phyloP scores from a whole-genome alignment of 345 rosid genomes.

The Viola odorata region DNA sequence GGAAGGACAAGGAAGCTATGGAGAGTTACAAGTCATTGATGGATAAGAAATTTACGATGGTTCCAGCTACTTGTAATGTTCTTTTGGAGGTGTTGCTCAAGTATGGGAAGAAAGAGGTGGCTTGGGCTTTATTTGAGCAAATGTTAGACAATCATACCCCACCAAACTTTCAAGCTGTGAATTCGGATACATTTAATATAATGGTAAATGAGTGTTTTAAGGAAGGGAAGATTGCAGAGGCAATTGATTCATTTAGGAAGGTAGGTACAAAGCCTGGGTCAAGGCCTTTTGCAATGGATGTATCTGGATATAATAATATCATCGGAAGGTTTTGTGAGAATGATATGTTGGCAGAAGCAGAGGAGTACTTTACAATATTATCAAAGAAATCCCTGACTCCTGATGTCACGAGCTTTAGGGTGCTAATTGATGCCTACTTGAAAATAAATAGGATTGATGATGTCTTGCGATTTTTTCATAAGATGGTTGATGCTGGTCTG shows the following conservation, averaged over 20 bases:
- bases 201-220: conserved; percentile 95
- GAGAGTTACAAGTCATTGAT: conserved; percentile 69
- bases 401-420: conserved; percentile 66
- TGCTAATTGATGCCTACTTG: conserved; percentile 70
- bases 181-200: conserved; percentile 72
- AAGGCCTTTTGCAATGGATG: conserved; percentile 78
- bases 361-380: conserved; percentile 49
- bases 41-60: conserved; percentile 75
- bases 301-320: conserved; percentile 71
- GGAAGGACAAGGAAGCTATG: conserved; percentile 77
- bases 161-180: conserved; percentile 68
- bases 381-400: conserved; percentile 58
- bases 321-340: conserved; percentile 67
- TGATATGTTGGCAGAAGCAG: conserved; percentile 76
- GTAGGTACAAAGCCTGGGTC: conserved; percentile 65
- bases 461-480: conserved; percentile 51
- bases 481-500: conserved; percentile 70
- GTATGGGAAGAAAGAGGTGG: conserved; percentile 60
- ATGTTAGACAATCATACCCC: conserved; percentile 93
- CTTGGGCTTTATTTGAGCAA: conserved; percentile 64
- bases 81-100: conserved; percentile 76
- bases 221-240: conserved; percentile 59
- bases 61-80: conserved; percentile 72
- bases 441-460: conserved; percentile 63
- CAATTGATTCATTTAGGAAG: conserved; percentile 55